These are phyloP conservation scores for Aegilops speltoides DNA, from an alignment of 176 grass and related monocot species.

Conservation along the genomic window DNA sequence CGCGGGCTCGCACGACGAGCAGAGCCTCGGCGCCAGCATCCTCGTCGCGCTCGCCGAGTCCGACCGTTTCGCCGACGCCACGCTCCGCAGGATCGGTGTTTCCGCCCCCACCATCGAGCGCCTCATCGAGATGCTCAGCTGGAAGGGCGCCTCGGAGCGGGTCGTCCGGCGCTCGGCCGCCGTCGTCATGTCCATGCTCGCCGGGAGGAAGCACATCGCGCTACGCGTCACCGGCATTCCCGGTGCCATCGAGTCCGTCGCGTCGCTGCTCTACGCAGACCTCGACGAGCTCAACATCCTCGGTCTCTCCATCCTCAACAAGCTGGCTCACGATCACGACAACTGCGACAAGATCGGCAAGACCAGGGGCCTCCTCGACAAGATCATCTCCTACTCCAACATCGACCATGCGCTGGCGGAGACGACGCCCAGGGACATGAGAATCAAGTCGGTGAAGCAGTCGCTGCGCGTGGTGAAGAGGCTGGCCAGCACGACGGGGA, in stretches of 20 bases:
- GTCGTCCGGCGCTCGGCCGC: conserved; percentile 48
- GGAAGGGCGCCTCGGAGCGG: conserved; percentile 48
- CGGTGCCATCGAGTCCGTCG: conserved; percentile 56
- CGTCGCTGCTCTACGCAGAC: conserved; percentile 48
- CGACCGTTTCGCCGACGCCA: conserved; percentile 34
- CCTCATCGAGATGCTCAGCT: conserved; percentile 68
- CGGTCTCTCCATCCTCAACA: conserved; percentile 65
- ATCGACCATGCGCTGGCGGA: background rate
- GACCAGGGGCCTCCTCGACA: conserved; percentile 55
- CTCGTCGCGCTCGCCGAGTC: conserved; percentile 38
- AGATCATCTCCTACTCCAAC: conserved; percentile 60
- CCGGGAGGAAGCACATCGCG: conserved; percentile 37
- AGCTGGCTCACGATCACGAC: conserved; percentile 63
- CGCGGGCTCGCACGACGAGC: conserved; percentile 41
- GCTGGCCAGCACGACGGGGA: conserved; percentile 61
- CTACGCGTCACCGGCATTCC: conserved; percentile 46
- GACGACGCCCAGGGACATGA: background rate
- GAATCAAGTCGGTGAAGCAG: conserved; percentile 50
- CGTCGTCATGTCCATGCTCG: conserved; percentile 46
- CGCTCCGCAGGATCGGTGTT: conserved; percentile 40
- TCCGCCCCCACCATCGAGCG: conserved; percentile 37
- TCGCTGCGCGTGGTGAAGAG: conserved; percentile 65
- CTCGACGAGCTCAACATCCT: conserved; percentile 54
- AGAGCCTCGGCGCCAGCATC: conserved; percentile 46
- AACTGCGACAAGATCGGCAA: conserved; percentile 72